Evolutionary conservation across 208 protist species (phyloP).

Genomic region (Wallacemonas sp.): DNA sequence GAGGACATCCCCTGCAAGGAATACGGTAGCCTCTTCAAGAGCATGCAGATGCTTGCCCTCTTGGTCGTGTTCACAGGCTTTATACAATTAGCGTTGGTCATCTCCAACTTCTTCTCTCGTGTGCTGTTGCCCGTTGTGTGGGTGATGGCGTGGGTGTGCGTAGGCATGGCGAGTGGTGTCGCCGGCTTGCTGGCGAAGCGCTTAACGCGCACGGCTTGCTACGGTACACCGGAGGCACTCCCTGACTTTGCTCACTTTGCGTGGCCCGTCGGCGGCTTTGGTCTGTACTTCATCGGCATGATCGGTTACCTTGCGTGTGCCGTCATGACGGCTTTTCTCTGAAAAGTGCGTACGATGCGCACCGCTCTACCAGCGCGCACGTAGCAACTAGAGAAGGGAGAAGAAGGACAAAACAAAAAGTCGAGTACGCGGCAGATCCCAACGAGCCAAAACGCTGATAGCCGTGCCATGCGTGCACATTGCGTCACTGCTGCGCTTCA

Average conservation of each 20-base stretch:
- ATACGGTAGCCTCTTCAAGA: constrained; percentile 29
- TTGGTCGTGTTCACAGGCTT: constrained; percentile 41
- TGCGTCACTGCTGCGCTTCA: too few species aligned
- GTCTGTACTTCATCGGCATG: constrained; percentile 27
- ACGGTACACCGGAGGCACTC: constrained; percentile 24
- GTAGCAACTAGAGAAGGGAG: neutral
- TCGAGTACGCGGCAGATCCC: too few species aligned
- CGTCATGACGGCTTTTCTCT: constrained; percentile 34
- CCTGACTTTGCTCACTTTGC: constrained; percentile 32
- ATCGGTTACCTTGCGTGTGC: constrained; percentile 24
- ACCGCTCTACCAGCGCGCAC: neutral
- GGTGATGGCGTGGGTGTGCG: constrained; percentile 37
- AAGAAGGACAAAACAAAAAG: too few species aligned
- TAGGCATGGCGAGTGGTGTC: constrained; percentile 23
- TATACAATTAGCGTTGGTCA: constrained; percentile 29
- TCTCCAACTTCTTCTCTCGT: constrained; percentile 43
- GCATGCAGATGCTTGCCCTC: constrained; percentile 35
- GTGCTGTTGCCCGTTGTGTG: constrained; percentile 48
- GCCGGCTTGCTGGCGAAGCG: constrained; percentile 28
- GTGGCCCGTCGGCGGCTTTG: constrained; percentile 40
- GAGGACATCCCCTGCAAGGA: constrained; percentile 53
- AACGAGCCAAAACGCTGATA: too few species aligned
- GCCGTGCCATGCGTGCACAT: too few species aligned
- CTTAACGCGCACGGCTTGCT: constrained; percentile 33
- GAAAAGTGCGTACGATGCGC: neutral